Evolutionary conservation across 139 green algal species (phyloP), one percentile per base, ranked within the genome.

Genomic region (Auxenochlorella pyrenoidosa): DNA sequence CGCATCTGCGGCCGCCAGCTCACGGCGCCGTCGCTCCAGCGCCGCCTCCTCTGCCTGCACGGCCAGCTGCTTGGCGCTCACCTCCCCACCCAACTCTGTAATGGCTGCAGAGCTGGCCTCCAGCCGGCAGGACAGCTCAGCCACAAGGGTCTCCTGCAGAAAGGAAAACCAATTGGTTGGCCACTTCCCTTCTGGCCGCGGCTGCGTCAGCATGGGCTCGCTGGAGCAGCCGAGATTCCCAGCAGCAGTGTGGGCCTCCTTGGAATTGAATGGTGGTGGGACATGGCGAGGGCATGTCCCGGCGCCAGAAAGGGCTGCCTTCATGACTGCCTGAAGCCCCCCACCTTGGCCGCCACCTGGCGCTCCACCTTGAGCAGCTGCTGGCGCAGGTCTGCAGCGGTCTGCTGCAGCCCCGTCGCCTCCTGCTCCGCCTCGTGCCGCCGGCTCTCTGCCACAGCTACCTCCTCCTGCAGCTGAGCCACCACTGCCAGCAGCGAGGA

Each of bases 401-500:
- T 85, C 80, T 85, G 80, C 80, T 47, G 40, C 40, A 60, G 59
- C 40, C n/a, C 51, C 80, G 47, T 36, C 63, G 80, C 80, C 32
- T 44, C 60, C 80, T 59, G 60, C 63, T 85, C 80, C 30, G 80
- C 80, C 21, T 85, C 80, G 41, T 85, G 80, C 60, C 80, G 80
- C 80, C 80, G 60, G 63, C 80, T 85, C 80, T 85, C 80, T 40
- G 80, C 80, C 63, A 85, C 40, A 40, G 80, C 59, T 30, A 85
- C 80, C 59, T 76, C 80, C 28, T 60, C 80, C 60, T 85, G 80
- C 28, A 85, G 80, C 28, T 77, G 80, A 1, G 40, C 80, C 40
- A 63, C 63, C 41, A 75, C 63, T 0, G 66, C 63, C 40, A 71
- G 26, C 63, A 85, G 80, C 3, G 60, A 63, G 54, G 54, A 63